Evolutionary conservation across 163 green algal species (phyloP).

Genomic region (Prototheca cutis): DNA sequence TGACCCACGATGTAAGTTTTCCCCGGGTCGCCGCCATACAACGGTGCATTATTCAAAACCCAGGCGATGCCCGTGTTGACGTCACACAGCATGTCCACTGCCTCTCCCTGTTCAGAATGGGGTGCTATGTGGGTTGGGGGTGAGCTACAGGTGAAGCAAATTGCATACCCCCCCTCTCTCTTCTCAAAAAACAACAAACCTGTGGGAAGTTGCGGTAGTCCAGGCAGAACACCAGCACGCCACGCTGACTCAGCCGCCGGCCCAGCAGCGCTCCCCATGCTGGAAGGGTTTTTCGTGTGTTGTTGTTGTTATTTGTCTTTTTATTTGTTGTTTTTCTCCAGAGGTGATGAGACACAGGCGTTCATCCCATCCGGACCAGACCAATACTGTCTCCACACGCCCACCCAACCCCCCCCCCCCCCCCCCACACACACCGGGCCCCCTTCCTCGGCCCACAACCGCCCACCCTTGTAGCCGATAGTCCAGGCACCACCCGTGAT

Average conservation of each 20-base stretch:
- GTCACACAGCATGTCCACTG: constrained; percentile 82
- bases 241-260: constrained; percentile 62
- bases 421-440: neutral
- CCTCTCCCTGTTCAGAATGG: constrained; percentile 44
- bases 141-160: too few species aligned
- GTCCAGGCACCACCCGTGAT: constrained; percentile 91
- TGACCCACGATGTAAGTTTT: constrained; percentile 77
- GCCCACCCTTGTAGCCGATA: constrained; percentile 82
- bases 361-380: too few species aligned
- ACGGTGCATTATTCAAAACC: constrained; percentile 53
- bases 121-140: too few species aligned
- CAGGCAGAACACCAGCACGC: constrained; percentile 78
- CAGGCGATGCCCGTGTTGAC: constrained; percentile 84
- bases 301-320: too few species aligned
- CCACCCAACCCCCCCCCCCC: too few species aligned
- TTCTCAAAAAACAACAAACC: constrained; percentile 21
- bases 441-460: constrained; percentile 1
- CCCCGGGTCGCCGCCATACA: constrained; percentile 67
- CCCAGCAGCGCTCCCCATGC: constrained; percentile 88
- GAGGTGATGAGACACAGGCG: too few species aligned
- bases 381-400: too few species aligned
- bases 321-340: too few species aligned
- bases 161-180: neutral
- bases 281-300: too few species aligned
- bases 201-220: constrained; percentile 98